A percentile compares a stretch with the other conserved stretches of the same genome.
phyloP scores from a whole-genome alignment of 805 yeast species.

The Clavispora asparagi region DNA sequence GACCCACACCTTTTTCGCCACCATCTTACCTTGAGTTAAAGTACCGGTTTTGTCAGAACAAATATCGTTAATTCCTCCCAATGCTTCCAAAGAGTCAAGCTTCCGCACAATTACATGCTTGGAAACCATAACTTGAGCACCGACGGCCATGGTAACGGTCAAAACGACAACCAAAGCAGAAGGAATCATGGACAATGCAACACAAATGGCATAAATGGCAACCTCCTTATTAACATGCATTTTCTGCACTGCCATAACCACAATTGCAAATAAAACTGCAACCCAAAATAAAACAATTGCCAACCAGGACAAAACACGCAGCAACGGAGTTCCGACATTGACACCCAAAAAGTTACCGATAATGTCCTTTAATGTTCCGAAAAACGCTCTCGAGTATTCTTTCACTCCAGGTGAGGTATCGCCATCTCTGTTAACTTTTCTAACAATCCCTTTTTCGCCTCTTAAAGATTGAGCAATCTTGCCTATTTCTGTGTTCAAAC shows the following conservation, averaged over 20 bases:
- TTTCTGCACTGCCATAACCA: conserved; percentile 81
- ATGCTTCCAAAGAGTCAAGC: conserved; percentile 70
- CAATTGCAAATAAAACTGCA: conserved; percentile 82
- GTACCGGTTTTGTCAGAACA: conserved; percentile 86
- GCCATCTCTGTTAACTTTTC: conserved; percentile 35
- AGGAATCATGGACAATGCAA: conserved; percentile 77
- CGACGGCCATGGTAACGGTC: conserved; percentile 83
- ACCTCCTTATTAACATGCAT: conserved; percentile 73
- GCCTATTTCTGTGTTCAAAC: conserved; percentile 69
- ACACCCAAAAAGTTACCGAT: conserved; percentile 71
- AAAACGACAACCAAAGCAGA: conserved; percentile 74
- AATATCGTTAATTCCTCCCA: conserved; percentile 74
- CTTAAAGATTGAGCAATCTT: conserved; percentile 45
- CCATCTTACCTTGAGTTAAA: conserved; percentile 75
- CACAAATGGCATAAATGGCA: conserved; percentile 85
- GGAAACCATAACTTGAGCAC: conserved; percentile 68
- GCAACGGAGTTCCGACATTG: conserved; percentile 77
- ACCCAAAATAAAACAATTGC: conserved; percentile 67
- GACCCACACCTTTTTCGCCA: conserved; percentile 64
- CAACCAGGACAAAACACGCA: conserved; percentile 66
- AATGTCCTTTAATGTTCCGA: conserved; percentile 47
- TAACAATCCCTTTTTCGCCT: conserved; percentile 32
- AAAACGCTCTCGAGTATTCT: conserved; percentile 44
- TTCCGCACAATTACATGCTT: conserved; percentile 71
- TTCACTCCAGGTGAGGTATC: conserved; percentile 37